These are phyloP conservation scores for Solanum peruvianum DNA, from an alignment of 257 asterid genomes.

Conservation along the genomic window DNA sequence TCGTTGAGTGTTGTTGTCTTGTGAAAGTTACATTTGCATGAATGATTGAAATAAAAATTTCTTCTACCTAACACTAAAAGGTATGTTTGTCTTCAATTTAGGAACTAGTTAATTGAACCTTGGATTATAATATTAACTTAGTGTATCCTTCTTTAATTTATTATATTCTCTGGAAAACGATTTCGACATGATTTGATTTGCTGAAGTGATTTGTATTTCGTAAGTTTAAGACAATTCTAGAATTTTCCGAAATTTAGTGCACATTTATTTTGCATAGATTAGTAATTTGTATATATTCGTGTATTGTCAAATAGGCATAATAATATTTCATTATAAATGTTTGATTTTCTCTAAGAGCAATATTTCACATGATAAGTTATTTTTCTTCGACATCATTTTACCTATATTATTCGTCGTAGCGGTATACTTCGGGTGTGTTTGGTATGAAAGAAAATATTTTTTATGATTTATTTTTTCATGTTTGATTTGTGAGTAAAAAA, in stretches of 20 bases:
- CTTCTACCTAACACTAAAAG: neutral
- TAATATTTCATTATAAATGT: too few relatives aligned
- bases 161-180: neutral
- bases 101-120: neutral
- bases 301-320: neutral
- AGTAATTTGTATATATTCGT: neutral
- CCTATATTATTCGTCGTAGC: too few relatives aligned
- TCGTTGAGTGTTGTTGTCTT: neutral
- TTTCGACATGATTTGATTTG: neutral
- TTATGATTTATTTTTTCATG: too few relatives aligned
- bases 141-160: neutral
- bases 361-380: too few relatives aligned
- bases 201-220: neutral
- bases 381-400: too few relatives aligned
- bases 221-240: neutral
- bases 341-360: too few relatives aligned
- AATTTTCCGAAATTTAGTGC: neutral
- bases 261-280: neutral
- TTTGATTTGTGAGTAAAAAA: too few relatives aligned
- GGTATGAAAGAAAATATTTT: too few relatives aligned
- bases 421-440: too few relatives aligned
- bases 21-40: neutral
- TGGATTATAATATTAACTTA: neutral
- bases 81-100: neutral
- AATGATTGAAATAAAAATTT: neutral